A percentile compares a stretch with the other conserved stretches of the same genome.
phyloP scores from a whole-genome alignment of 805 yeast genomes.

The Naumovozyma baii region DNA sequence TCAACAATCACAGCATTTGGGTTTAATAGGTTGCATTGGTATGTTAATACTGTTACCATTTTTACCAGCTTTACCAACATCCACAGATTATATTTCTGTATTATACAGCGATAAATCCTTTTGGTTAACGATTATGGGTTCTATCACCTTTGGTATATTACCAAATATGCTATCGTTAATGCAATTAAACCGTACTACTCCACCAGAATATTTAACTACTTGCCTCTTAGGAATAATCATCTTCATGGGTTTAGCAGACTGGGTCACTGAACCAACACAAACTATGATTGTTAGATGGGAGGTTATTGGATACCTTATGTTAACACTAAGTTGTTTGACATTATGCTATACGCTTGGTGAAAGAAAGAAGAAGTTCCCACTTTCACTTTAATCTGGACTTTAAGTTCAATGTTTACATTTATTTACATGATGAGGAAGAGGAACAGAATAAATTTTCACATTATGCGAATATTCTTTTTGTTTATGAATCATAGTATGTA shows the following conservation, averaged over 20 bases:
- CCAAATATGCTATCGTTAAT: constrained; percentile 20
- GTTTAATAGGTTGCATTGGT: constrained; percentile 15
- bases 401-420: background rate
- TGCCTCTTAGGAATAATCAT: constrained; percentile 22
- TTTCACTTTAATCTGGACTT: background rate
- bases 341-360: background rate
- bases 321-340: constrained; percentile 12
- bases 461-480: too few relatives aligned
- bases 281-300: constrained; percentile 28
- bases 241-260: constrained; percentile 23
- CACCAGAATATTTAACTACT: constrained; percentile 25
- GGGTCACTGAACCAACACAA: constrained; percentile 23
- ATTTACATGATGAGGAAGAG: too few relatives aligned
- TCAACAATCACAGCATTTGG: constrained; percentile 13
- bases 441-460: too few relatives aligned
- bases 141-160: constrained; percentile 19
- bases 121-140: constrained; percentile 11
- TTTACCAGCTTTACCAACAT: constrained; percentile 8
- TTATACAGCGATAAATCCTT: constrained; percentile 11
- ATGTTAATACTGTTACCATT: constrained; percentile 18
- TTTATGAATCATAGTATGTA: too few relatives aligned
- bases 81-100: constrained; percentile 4
- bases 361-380: background rate
- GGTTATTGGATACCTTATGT: constrained; percentile 23
- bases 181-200: constrained; percentile 16